phyloP scores from a whole-genome alignment of 73 alveolate species.

The Symbiodinium pilosum region DNA sequence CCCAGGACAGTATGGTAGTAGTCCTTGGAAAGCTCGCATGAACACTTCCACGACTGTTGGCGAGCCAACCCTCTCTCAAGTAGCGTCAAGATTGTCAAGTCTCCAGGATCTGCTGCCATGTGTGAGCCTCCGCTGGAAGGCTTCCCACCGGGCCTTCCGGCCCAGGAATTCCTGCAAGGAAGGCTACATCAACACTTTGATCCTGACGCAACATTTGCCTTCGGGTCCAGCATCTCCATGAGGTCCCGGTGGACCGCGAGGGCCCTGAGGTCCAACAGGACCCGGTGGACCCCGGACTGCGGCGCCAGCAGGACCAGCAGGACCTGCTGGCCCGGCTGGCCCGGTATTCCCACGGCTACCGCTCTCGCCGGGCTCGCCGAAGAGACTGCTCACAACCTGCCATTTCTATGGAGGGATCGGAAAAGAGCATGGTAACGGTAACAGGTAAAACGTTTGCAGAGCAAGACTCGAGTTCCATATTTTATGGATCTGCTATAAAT shows the following conservation, averaged over 20 bases:
- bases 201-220: not conserved
- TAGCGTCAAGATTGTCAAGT: no score
- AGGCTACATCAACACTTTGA: no score
- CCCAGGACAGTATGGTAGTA: constrained; percentile 25
- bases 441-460: no score
- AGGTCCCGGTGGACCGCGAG: constrained; percentile 61
- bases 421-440: no score
- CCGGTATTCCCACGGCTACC: constrained; percentile 34
- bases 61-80: no score
- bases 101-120: constrained; percentile 52
- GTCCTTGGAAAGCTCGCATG: not conserved
- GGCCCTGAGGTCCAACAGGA: constrained; percentile 33
- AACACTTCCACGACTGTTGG: no score
- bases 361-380: constrained; percentile 41
- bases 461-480: no score
- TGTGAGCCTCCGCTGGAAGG: constrained; percentile 24
- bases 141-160: constrained; percentile 74
- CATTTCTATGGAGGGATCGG: no score
- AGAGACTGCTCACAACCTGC: constrained; percentile 19
- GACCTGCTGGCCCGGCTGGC: constrained; percentile 32
- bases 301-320: constrained; percentile 32
- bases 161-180: constrained; percentile 23
- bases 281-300: constrained; percentile 33
- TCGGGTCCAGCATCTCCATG: constrained; percentile 23
- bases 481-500: no score